A percentile compares a stretch with the other conserved stretches of the same genome.
These are phyloP conservation scores for Pseudonectria foliicola DNA, from an alignment of 2,329 filamentous ascomycete genomes.

Conservation along the genomic window DNA sequence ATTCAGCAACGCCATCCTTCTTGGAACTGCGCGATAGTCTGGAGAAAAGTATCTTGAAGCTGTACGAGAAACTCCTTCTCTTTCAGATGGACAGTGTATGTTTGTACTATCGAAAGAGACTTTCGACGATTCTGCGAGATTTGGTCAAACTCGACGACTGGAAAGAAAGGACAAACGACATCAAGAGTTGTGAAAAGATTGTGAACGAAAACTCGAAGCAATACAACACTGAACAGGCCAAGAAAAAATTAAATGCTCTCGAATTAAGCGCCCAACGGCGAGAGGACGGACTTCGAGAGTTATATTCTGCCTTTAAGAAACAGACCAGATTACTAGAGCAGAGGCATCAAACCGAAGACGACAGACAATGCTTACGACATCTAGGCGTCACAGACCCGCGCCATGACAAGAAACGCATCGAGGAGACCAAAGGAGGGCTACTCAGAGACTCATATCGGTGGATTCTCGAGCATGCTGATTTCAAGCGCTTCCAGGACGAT, in stretches of 20 bases:
- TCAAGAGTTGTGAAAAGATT: slow-evolving; percentile 22
- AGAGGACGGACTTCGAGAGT: slow-evolving; percentile 1
- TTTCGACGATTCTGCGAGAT: slow-evolving; percentile 20
- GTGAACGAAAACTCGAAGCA: slow-evolving; percentile 8
- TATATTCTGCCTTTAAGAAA: slow-evolving; percentile 9
- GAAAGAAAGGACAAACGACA: slow-evolving; percentile 21
- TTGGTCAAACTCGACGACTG: slow-evolving; percentile 28
- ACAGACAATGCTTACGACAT: slow-evolving; percentile 16
- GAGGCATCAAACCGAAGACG: slow-evolving; percentile 5
- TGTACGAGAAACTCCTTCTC: slow-evolving; percentile 32
- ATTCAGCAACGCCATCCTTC: slow-evolving; percentile 4
- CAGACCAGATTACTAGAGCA: slow-evolving; percentile 8
- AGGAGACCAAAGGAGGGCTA: slow-evolving; percentile 28
- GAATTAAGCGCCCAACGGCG: neutral
- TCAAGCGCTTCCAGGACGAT: slow-evolving; percentile 8
- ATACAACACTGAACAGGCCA: slow-evolving; percentile 9
- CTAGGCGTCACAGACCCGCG: slow-evolving; percentile 23
- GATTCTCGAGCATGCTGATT: slow-evolving; percentile 25
- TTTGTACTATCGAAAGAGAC: slow-evolving; percentile 26
- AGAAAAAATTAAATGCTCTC: slow-evolving; percentile 7
- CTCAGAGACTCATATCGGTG: slow-evolving; percentile 26
- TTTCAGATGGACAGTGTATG: slow-evolving; percentile 35
- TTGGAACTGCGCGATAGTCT: slow-evolving; percentile 11
- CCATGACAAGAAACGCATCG: slow-evolving; percentile 29
- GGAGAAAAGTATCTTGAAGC: slow-evolving; percentile 21